Percentiles rank a stretch among this genome's conserved stretches.
Conservation (phyloP, 306 rosid species). For the Notholithocarpus densiflorus region DNA sequence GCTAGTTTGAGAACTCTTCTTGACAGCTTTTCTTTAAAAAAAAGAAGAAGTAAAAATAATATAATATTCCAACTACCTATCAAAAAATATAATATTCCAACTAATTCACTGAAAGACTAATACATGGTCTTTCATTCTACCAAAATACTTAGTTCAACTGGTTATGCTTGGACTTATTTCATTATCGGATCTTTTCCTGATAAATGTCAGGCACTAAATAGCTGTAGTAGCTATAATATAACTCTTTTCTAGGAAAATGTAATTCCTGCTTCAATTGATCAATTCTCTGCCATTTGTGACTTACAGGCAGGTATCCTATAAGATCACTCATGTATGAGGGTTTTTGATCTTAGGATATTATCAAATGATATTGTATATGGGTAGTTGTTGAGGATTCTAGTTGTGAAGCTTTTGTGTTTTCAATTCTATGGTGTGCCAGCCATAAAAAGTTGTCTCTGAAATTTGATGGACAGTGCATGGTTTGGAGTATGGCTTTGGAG, state of each 20-base stretch:
- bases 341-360: background rate
- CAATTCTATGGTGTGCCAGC: slow-evolving; percentile 11
- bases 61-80: too few species aligned
- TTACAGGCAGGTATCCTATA: background rate
- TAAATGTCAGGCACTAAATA: background rate
- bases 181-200: background rate
- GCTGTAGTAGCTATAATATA: background rate
- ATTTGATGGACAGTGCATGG: slow-evolving; percentile 65
- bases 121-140: background rate
- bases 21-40: too few species aligned
- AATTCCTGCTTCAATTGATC: background rate
- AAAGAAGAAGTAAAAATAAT: too few species aligned
- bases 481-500: slow-evolving; percentile 88
- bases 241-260: background rate
- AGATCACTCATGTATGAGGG: background rate
- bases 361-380: background rate
- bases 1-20: too few species aligned
- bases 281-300: background rate
- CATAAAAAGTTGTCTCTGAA: slow-evolving; percentile 23
- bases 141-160: background rate
- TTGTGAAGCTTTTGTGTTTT: background rate
- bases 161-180: background rate
- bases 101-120: too few species aligned
- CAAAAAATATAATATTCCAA: too few species aligned
- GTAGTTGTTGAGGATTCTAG: background rate